A percentile compares a stretch with the other conserved stretches of the same genome.
These are phyloP conservation scores for Neonectria sp. DNA, from an alignment of 2,329 filamentous ascomycete species.

Conservation along the genomic window DNA sequence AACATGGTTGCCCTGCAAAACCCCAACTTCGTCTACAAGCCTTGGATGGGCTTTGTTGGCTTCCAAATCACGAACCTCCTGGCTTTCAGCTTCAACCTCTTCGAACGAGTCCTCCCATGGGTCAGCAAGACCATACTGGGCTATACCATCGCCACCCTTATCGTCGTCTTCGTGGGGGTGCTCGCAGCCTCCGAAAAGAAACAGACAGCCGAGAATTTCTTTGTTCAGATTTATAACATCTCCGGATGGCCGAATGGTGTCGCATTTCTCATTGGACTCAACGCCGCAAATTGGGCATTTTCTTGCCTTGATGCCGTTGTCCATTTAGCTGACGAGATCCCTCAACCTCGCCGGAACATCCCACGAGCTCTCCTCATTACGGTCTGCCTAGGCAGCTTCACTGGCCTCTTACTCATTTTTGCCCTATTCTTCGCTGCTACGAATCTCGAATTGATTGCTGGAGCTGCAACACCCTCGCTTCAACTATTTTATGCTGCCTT, in stretches of 20 bases:
- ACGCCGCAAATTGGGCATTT: constrained; percentile 15
- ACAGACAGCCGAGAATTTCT: constrained; percentile 7
- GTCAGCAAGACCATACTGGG: constrained; percentile 4
- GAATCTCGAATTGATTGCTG: not conserved
- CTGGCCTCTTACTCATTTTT: constrained; percentile 9
- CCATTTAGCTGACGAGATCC: constrained; percentile 21
- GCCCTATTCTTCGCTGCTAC: constrained; percentile 7
- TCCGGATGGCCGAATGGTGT: constrained; percentile 18
- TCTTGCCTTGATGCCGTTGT: constrained; percentile 11
- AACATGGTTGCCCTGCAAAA: constrained; percentile 4
- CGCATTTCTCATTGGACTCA: constrained; percentile 22
- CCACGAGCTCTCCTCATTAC: constrained; percentile 19
- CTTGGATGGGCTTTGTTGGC: constrained; percentile 16
- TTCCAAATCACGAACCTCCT: constrained; percentile 14
- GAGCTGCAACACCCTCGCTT: not conserved
- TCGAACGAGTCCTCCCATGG: constrained; percentile 13
- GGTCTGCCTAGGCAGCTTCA: constrained; percentile 9
- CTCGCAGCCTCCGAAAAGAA: not conserved
- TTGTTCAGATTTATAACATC: constrained; percentile 16
- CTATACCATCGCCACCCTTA: constrained; percentile 15
- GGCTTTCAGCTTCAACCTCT: constrained; percentile 14
- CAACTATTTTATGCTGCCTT: constrained; percentile 7
- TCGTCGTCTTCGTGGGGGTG: constrained; percentile 14
- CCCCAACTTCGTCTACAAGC: constrained; percentile 3
- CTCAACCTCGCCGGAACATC: constrained; percentile 15